phyloP scores from a whole-genome alignment of 2,329 filamentous ascomycete genomes.

The Aspergillus viridinutans region DNA sequence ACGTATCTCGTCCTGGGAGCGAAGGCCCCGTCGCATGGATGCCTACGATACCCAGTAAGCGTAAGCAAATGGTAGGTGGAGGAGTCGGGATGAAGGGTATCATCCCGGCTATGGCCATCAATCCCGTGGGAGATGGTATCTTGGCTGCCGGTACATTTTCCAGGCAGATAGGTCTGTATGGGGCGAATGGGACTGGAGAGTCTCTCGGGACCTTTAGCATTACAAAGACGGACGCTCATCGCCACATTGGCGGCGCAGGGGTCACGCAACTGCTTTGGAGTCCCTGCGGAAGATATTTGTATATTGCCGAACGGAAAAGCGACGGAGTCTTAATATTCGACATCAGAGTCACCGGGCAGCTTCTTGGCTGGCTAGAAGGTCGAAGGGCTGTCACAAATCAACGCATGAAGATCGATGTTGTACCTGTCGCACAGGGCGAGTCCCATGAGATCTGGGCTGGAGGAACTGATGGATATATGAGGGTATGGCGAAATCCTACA shows the following conservation, averaged over 20 bases:
- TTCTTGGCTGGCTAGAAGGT: conserved; percentile 48
- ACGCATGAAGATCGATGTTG: conserved; percentile 53
- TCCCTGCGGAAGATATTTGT: conserved; percentile 54
- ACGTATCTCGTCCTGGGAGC: conserved; percentile 45
- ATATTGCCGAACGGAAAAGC: conserved; percentile 55
- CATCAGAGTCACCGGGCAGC: conserved; percentile 50
- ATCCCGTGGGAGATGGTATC: conserved; percentile 40
- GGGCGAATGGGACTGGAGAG: conserved; percentile 45
- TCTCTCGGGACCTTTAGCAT: conserved; percentile 51
- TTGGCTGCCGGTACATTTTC: conserved; percentile 57
- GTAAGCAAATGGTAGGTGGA: conserved; percentile 44
- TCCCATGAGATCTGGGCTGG: conserved; percentile 57
- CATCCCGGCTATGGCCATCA: conserved; percentile 50
- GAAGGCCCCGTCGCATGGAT: conserved; percentile 44
- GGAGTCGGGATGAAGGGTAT: conserved; percentile 53
- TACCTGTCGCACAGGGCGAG: conserved; percentile 26
- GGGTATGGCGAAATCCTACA: conserved; percentile 49
- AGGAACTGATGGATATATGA: conserved; percentile 52
- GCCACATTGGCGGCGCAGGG: conserved; percentile 46
- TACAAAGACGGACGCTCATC: conserved; percentile 35
- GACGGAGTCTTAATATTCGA: conserved; percentile 57
- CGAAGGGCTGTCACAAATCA: conserved; percentile 50
- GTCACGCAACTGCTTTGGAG: conserved; percentile 57
- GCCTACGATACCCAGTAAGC: conserved; percentile 48
- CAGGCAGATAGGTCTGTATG: conserved; percentile 55